Base-by-base conservation (phyloP, 352 stramenopile genomes). In the Saprolegnia parasitica region DNA sequence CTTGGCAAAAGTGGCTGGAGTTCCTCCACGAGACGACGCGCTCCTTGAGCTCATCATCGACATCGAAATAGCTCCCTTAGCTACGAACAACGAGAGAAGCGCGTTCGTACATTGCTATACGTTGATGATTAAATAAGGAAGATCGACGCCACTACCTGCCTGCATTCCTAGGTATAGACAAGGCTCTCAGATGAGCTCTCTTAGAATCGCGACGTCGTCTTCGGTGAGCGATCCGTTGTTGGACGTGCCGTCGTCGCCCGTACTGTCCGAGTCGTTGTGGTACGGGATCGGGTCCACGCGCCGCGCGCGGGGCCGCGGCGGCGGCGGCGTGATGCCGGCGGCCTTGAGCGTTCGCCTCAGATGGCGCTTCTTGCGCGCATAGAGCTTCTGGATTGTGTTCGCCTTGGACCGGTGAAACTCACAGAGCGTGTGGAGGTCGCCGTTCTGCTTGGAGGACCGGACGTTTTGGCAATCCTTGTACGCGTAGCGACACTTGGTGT, bases 341-440 rank as follows among this genome's bases (percentile, higher is more conserved):
- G 62, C 62, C 23, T 46, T 46, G 24, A 29, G n/a, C 13, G 26
- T 8, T 23, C 54, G 46, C 29, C 47, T 10, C 35, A 55, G n/a
- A 24, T 62, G 63, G 24, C 63, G 63, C 40, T 70, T 70, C 40
- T 66, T 65, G 15, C 65, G 23, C 16, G 52, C 65, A 29, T 66
- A 72, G 11, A 24, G 24, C 24, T 56, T 72, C 37, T 72, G 65
- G 26, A 66, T 61, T 5, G 21, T 24, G 42, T 72, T 72, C 6
- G 65, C 65, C 16, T 52, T 46, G 29, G 29, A 24, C 8, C 65
- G 65, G 20, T 72, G 65, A 23, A 57, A 37, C 29, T 65, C 65
- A n/a, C 65, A 72, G 37, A 72, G 40, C n/a, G 65, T 62, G 57
- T 72, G 65, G 18, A 72, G 23, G 4, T 72, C 65, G 23, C 65